Evolutionary conservation across 306 rosid species (phyloP), one percentile per base, ranked within the genome.

Genomic region (Echinosophora koreensis): DNA sequence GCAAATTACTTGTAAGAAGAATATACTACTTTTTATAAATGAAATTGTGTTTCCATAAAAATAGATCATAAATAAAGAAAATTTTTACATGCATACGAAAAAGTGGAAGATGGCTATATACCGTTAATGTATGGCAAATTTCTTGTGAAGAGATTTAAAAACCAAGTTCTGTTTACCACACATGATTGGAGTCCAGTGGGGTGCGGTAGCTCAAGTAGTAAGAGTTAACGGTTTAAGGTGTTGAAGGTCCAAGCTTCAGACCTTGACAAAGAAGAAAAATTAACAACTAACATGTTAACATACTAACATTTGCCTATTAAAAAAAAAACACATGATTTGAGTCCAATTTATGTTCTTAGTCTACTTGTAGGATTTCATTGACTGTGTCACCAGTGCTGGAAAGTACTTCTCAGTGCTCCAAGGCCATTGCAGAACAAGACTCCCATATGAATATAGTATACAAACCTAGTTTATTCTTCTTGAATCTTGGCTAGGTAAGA

Each of bases 341-440:
- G 16, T 47, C 16, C 16, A 12, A 47, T 47, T 11, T 47, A 47
- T 3, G 5, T 47, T 47, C 52, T 47, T 22, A 0, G 15, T 5
- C 44, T 47, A 8, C 47, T 41, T 41, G 47, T 8, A 41, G 13
- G 47, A 41, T 41, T 8, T 8, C 47, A 8, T 41, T 7, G 13
- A 41, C 12, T 8, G 2, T 8, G 47, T 56, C 51, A 44, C 61
- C 75, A 77, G 32, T 28, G 42, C 8, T 0, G 74, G 67, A 28
- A 77, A 77, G 51, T 74, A 54, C 74, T 39, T 37, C 16, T 66
- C 74, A 3, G 67, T 15, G 68, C 37, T 54, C 55, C 41, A 8
- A 12, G 68, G 17, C 49, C 9, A 32, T 77, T 77, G 30, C 58
- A 58, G 37, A 75, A 68, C 18, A 1, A 77, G 61, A 44, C 75